Base-by-base conservation (phyloP, 176 grass and related monocot species). In the Aegilops sharonensis region DNA sequence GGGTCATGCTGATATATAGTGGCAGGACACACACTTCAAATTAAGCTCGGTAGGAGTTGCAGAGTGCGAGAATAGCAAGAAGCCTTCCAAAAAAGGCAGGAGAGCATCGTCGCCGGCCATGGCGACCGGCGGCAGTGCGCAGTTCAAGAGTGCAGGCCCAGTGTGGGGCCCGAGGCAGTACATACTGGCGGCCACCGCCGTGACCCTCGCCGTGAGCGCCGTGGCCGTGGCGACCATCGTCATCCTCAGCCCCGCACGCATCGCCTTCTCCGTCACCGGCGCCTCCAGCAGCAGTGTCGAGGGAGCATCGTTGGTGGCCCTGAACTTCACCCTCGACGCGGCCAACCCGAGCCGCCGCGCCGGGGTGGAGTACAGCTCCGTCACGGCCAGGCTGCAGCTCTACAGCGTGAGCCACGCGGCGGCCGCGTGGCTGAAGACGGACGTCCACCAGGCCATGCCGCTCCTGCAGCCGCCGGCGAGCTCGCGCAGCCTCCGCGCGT, bases 261-360 rank as follows among this genome's bases (percentile, higher is more conserved):
- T 83, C 68, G 6, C 0, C 35, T 72, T 83, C 52, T 72, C 23
- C 23, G 68, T 83, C 68, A 72, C 68, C 34, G 68, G 10, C 34
- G 52, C 68, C 50, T 37, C 81, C 32, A 24, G 2, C 68, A 40
- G 9, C 10, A 21, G n/a, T 2, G 2, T 50, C 23, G 34, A 5
- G 4, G 35, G 17, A 0, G 40, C 40, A 9, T 9, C 35, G 36
- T 20, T 18, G 36, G 5, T 47, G 63, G 0, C 15, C 12, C 50
- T 83, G 7, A 83, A 57, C 32, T 37, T 83, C 68, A 72, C 67
- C 68, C 32, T 83, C 50, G 9, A 31, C 4, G 81, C 34, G 3
- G 13, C 69, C 81, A 83, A 83, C 52, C 67, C 50, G 32, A 83
- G 68, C 68, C 68, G 35, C 67, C 68, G 68, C n/a, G 79, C 79